Base-by-base conservation (phyloP, 2,329 filamentous ascomycete species). In the Colletotrichum sp. region DNA sequence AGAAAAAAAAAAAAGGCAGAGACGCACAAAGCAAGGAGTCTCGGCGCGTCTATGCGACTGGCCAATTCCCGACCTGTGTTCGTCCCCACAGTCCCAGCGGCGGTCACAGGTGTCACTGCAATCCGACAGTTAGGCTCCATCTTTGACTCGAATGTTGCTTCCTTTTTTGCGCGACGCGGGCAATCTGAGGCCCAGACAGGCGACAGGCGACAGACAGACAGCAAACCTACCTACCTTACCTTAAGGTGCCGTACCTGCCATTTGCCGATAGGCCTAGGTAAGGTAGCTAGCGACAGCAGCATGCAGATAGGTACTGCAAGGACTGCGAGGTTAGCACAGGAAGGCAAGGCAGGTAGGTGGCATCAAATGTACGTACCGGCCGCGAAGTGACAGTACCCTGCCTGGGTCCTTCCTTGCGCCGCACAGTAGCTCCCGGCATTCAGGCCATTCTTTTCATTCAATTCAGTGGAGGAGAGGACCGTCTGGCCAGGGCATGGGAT, bases 381-480 rank as follows among this genome's bases (percentile, higher is more conserved):
- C 59, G 29, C 30, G 30, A 62, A 62, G 59, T 62, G 27, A 30
- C 59, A 62, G 59, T 30, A 62, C 59, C 59, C 29, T 62, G 59
- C 19, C 59, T 30, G 59, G 59, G 59, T 49, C 44, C n/a, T 49
- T 49, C 62, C 61, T 63, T 63, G 32, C 62, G 62, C 62, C 22
- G 62, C 34, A 67, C 64, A 66, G 63, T 69, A 70, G 68, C 68
- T 70, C 36, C 68, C 68, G 36, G 57, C 68, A 67, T 67, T 67
- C 44, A 52, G 34, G 34, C 68, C 62, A 63, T 70, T 63, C 68
- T 63, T 63, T 70, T 70, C 36, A 70, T 70, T 70, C 68, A 63
- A 63, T 34, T 34, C 55, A 52, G 52, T 68, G 64, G 64, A 67
- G 64, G 39, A n/a, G 64, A 67, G 64, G 64, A n/a, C 67, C 57